Percentiles rank a stretch among this genome's conserved stretches.
phyloP scores from a whole-genome alignment of 1,284 basidiomycete species.

The Ustilago crameri region DNA sequence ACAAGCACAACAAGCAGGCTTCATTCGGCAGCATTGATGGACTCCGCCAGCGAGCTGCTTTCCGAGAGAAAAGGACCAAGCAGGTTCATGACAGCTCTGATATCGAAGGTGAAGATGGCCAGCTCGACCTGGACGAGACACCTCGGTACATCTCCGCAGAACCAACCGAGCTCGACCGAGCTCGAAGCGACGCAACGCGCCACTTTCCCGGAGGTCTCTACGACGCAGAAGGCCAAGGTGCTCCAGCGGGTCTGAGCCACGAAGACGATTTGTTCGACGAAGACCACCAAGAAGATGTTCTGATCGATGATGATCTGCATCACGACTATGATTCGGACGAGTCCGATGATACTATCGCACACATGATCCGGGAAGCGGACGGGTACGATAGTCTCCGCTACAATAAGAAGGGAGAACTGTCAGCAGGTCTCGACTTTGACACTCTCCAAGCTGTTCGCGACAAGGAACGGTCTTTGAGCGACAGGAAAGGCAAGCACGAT shows the following conservation, averaged over 20 bases:
- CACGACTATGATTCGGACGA: slow-evolving; percentile 38
- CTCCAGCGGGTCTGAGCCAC: neutral
- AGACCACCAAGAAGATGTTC: slow-evolving; percentile 4
- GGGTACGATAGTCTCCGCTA: slow-evolving; percentile 40
- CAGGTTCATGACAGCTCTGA: slow-evolving; percentile 9
- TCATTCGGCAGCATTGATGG: slow-evolving; percentile 18
- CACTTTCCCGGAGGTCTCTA: slow-evolving; percentile 48
- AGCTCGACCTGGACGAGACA: neutral
- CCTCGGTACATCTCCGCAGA: slow-evolving; percentile 13
- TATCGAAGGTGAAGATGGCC: slow-evolving; percentile 10
- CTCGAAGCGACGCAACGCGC: slow-evolving; percentile 12
- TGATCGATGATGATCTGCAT: slow-evolving; percentile 5
- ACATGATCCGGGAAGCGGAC: slow-evolving; percentile 39
- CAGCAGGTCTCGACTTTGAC: slow-evolving; percentile 33
- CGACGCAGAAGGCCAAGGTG: slow-evolving; percentile 1
- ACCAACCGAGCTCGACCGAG: slow-evolving; percentile 6
- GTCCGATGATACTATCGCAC: slow-evolving; percentile 43
- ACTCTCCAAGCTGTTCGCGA: slow-evolving; percentile 28
- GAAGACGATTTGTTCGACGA: slow-evolving; percentile 7
- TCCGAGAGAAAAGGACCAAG: slow-evolving; percentile 13
- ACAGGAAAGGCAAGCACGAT: slow-evolving; percentile 23
- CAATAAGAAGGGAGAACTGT: slow-evolving; percentile 19
- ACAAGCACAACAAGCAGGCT: slow-evolving; percentile 10
- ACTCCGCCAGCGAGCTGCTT: slow-evolving; percentile 14
- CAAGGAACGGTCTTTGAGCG: slow-evolving; percentile 16